phyloP scores from a whole-genome alignment of 225 moss, liverwort and hornwort genomes.

The Neckera pumila region DNA sequence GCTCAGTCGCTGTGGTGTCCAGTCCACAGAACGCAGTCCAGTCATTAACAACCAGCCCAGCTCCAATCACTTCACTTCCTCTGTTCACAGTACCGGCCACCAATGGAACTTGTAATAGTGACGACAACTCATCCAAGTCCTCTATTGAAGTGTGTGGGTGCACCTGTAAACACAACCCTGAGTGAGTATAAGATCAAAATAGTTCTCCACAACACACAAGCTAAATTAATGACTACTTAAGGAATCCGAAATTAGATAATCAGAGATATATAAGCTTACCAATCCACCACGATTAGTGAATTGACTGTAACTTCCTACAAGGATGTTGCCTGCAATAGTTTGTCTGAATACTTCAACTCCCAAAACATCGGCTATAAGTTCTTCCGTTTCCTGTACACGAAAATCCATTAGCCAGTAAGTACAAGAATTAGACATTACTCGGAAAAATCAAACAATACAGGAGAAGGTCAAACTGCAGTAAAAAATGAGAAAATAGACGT shows the following conservation, averaged over 20 bases:
- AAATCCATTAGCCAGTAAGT: background rate
- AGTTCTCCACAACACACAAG: background rate
- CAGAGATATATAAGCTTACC: slow-evolving; percentile 19
- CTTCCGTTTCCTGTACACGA: slow-evolving; percentile 76
- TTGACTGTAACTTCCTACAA: slow-evolving; percentile 91
- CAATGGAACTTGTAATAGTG: slow-evolving; percentile 85
- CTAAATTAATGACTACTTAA: background rate
- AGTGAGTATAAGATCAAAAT: background rate
- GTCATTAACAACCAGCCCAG: slow-evolving; percentile 88
- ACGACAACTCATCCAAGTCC: slow-evolving; percentile 86
- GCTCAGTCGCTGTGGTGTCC: slow-evolving; percentile 92
- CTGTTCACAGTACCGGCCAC: slow-evolving; percentile 92
- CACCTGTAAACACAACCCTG: slow-evolving; percentile 25
- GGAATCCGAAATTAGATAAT: background rate
- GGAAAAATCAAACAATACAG: background rate
- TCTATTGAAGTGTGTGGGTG: slow-evolving; percentile 97
- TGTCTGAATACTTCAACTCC: slow-evolving; percentile 99
- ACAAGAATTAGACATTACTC: background rate
- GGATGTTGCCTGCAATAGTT: slow-evolving; percentile 93
- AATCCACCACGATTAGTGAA: slow-evolving; percentile 91
- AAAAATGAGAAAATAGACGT: background rate
- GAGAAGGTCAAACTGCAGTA: background rate
- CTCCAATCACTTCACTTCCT: slow-evolving; percentile 92
- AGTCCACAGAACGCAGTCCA: slow-evolving; percentile 95
- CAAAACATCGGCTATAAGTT: slow-evolving; percentile 80